Percentiles rank a stretch among this genome's conserved stretches.
These are phyloP conservation scores for Sphaerulina vaccinii DNA, from an alignment of 2,329 filamentous ascomycete species.

Conservation along the genomic window DNA sequence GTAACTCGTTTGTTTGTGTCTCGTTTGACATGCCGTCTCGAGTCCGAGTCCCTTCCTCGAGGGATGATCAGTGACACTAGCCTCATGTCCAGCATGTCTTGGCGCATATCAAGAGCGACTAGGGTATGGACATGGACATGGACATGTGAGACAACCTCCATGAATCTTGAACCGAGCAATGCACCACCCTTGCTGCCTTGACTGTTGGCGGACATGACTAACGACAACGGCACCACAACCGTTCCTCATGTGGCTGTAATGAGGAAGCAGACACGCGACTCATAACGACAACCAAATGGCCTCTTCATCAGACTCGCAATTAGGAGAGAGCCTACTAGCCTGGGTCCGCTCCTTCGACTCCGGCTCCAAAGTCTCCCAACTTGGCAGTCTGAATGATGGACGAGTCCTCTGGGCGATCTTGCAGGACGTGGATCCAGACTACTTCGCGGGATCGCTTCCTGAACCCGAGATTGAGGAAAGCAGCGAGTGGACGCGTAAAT, in stretches of 20 bases:
- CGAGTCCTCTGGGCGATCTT: slow-evolving; percentile 50
- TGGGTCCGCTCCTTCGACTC: slow-evolving; percentile 49
- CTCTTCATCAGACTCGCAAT: slow-evolving; percentile 25
- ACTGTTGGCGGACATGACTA: too few species aligned
- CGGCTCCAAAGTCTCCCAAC: slow-evolving; percentile 38
- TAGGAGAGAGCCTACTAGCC: slow-evolving; percentile 33
- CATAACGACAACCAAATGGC: slow-evolving; percentile 19
- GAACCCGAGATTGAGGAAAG: slow-evolving; percentile 44
- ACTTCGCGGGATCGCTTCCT: slow-evolving; percentile 50
- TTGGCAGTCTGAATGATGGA: slow-evolving; percentile 49
- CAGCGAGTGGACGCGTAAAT: slow-evolving; percentile 52
- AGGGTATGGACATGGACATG: too few species aligned
- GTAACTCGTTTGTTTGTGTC: too few species aligned
- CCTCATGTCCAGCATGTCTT: too few species aligned
- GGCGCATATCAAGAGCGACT: too few species aligned
- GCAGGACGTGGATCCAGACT: slow-evolving; percentile 47
- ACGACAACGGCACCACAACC: not conserved
- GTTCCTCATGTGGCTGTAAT: too few species aligned
- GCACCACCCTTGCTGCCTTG: too few species aligned
- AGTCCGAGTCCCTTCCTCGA: too few species aligned
- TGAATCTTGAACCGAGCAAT: too few species aligned
- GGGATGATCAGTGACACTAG: too few species aligned
- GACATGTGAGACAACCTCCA: too few species aligned
- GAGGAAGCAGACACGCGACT: not conserved
- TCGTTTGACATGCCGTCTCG: too few species aligned